phyloP scores from a whole-genome alignment of 1,284 basidiomycete species.

The Malassezia psittaci region DNA sequence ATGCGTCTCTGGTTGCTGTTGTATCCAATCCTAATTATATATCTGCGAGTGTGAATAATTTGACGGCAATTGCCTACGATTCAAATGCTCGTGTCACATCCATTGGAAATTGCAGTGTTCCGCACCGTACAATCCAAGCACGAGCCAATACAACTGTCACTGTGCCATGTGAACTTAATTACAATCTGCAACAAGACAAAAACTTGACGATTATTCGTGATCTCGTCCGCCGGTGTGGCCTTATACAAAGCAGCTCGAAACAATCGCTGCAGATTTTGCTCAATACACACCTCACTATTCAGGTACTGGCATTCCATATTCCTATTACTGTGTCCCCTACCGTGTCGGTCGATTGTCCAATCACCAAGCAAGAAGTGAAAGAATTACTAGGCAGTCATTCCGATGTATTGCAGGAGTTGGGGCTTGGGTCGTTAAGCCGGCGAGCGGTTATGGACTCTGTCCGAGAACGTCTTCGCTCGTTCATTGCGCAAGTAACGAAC shows the following conservation, averaged over 20 bases:
- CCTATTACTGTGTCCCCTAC: slow-evolving; percentile 9
- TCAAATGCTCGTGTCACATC: slow-evolving; percentile 16
- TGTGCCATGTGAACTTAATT: slow-evolving; percentile 69
- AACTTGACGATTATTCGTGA: slow-evolving; percentile 58
- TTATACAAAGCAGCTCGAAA: slow-evolving; percentile 5
- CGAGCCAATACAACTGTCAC: slow-evolving; percentile 63
- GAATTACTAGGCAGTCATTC: slow-evolving; percentile 1
- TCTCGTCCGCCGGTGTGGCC: slow-evolving; percentile 61
- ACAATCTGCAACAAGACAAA: slow-evolving; percentile 59
- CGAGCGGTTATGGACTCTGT: not conserved
- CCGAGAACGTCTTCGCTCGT: not conserved
- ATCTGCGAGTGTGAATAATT: slow-evolving; percentile 30
- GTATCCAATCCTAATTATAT: slow-evolving; percentile 44
- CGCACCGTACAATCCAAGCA: slow-evolving; percentile 59
- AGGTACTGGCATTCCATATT: slow-evolving; percentile 10
- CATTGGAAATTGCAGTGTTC: slow-evolving; percentile 29
- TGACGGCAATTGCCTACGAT: slow-evolving; percentile 32
- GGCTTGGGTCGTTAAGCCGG: not conserved
- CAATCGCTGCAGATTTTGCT: slow-evolving; percentile 3
- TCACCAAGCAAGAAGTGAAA: slow-evolving; percentile 6
- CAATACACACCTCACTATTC: slow-evolving; percentile 2
- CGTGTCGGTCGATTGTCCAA: slow-evolving; percentile 4
- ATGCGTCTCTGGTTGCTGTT: slow-evolving; percentile 33
- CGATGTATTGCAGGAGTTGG: not conserved
- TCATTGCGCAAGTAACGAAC: too few species aligned